These are phyloP conservation scores for Yamadazyma laniorum DNA, from an alignment of 805 yeast genomes.

Conservation along the genomic window DNA sequence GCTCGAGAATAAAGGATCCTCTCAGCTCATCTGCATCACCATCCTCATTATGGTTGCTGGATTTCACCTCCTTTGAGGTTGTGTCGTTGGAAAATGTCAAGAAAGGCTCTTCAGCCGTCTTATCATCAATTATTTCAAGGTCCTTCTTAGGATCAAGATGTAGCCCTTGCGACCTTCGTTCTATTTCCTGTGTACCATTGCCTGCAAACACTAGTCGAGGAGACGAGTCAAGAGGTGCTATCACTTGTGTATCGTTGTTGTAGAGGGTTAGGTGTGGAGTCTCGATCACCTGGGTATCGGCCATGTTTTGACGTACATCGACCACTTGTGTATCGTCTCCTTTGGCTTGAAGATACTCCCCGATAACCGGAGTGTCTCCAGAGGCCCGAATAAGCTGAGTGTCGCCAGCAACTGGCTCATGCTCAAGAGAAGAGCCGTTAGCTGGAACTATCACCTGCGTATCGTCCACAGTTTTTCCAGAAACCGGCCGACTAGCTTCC, in stretches of 20 bases:
- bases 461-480: no score
- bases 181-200: background rate
- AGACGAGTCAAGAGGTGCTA: background rate
- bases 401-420: background rate
- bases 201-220: background rate
- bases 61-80: background rate
- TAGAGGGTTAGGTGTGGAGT: no score
- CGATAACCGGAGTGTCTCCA: background rate
- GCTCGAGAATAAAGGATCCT: background rate
- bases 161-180: background rate
- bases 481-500: no score
- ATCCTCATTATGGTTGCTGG: background rate
- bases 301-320: background rate
- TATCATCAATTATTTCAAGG: background rate
- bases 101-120: conserved; percentile 1
- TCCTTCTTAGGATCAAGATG: no score
- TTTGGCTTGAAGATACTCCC: background rate
- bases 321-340: background rate
- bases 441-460: background rate
- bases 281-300: conserved; percentile 1
- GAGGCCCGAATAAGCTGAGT: background rate
- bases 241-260: background rate
- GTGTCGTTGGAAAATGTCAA: conserved; percentile 6
- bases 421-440: background rate
- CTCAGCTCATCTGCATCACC: no score